Base-by-base conservation (phyloP, 140 eudicot genomes). In the Anethum foeniculum region DNA sequence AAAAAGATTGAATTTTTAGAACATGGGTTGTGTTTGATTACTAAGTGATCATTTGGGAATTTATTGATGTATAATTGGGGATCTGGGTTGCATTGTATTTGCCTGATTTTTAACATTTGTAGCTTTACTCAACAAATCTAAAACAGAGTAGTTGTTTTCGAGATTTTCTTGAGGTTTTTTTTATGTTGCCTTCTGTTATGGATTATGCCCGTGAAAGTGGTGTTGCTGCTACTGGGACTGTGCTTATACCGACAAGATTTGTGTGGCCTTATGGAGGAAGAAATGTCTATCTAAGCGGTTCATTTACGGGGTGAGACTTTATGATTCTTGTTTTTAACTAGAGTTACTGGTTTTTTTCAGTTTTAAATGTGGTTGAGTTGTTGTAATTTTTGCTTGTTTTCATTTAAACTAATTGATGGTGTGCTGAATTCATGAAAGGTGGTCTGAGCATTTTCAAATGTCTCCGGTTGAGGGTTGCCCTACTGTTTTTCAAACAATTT, bases 191-290 rank as follows among this genome's bases (percentile, higher is more conserved):
- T 72, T 83, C 85, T 77, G 88, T 88, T n/a, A 88, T 87, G 97
- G 97, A 89, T 85, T 88, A 25, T 80, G 88, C 84, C 38, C 88
- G 89, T 74, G 91, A 84, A 72, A 77, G 84, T 79, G 89, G 87
- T 74, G 89, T 80, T 51, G 86, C 83, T 2, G 78, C 75, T 56
- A 47, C 80, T 1, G 90, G 90, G 8, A 78, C 90, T 34, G 85
- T 81, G 84, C 76, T 95, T 54, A 84, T 91, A 21, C 97, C 97
- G 0, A 86, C 90, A 7, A 87, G 96, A 79, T 95, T 95, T 84
- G 96, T 95, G 80, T 95, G 99, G 99, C 97, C 97, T 77, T 86
- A 95, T 87, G 99, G 99, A 48, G 99, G 99, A 15, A 89, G 93
- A 81, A 88, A 89, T 89, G 99, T 95, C n/a, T 92, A 85, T 83